These are phyloP conservation scores for Oryza nivara DNA, from an alignment of 176 grass and related monocot species.

Conservation along the genomic window DNA sequence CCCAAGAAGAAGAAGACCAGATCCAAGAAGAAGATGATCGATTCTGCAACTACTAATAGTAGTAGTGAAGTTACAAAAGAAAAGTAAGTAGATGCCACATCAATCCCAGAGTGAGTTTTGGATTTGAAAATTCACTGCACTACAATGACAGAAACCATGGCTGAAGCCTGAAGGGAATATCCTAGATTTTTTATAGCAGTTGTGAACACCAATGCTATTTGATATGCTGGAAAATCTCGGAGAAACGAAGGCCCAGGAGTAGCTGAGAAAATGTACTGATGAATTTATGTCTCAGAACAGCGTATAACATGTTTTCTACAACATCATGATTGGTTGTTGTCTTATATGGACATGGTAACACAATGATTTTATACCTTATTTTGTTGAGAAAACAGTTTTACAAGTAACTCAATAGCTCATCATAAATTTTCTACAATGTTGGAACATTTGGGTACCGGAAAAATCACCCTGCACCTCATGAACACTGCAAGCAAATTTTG, in stretches of 20 bases:
- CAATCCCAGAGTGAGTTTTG: not conserved
- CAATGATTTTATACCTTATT: slow-evolving; percentile 30
- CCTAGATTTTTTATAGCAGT: not conserved
- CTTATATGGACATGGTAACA: not conserved
- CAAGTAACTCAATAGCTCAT: not conserved
- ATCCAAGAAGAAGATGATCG: slow-evolving; percentile 34
- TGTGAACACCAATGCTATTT: not conserved
- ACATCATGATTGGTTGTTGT: slow-evolving; percentile 20
- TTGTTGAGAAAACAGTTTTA: slow-evolving; percentile 30
- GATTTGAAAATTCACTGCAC: not conserved
- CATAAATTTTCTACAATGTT: not conserved
- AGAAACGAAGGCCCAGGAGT: slow-evolving; percentile 5
- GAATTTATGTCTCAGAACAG: slow-evolving; percentile 30
- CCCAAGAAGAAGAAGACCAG: slow-evolving; percentile 46
- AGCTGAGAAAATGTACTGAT: not conserved
- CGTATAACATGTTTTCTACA: slow-evolving; percentile 27
- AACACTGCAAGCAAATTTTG: not conserved
- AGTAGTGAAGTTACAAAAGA: slow-evolving; percentile 25
- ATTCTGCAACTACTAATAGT: not conserved
- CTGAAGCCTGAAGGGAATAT: slow-evolving; percentile 22
- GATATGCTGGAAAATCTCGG: not conserved
- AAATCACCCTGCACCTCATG: not conserved
- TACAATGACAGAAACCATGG: not conserved
- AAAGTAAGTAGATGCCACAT: slow-evolving; percentile 30
- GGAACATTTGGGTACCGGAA: not conserved